Evolutionary conservation across 306 rosid genomes (phyloP).

Genomic region (Canavalia gladiata): DNA sequence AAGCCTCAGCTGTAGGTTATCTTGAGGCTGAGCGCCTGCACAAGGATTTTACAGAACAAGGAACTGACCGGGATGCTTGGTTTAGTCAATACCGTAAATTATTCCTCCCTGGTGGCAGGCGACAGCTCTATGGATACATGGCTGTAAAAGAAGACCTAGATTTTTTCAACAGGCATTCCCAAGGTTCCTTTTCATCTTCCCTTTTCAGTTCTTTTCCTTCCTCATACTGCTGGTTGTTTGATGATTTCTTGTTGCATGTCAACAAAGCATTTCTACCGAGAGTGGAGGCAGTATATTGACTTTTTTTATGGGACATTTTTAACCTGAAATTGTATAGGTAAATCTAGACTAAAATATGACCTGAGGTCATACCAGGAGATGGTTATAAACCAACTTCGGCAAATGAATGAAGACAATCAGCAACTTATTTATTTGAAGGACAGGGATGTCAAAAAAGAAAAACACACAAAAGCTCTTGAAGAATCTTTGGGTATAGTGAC

Average conservation of each 20-base stretch:
- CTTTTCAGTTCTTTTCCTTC: background rate
- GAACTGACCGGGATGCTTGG: constrained; percentile 75
- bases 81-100: constrained; percentile 45
- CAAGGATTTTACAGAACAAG: constrained; percentile 68
- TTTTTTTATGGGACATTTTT: background rate
- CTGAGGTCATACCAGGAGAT: constrained; percentile 74
- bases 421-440: constrained; percentile 55
- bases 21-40: constrained; percentile 77
- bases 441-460: constrained; percentile 55
- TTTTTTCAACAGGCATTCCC: constrained; percentile 66
- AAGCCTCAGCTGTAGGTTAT: constrained; percentile 81
- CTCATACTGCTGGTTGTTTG: background rate
- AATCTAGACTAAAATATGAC: constrained; percentile 71
- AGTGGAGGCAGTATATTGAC: background rate
- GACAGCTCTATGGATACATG: constrained; percentile 81
- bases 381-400: constrained; percentile 69
- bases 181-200: constrained; percentile 54
- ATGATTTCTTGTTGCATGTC: background rate
- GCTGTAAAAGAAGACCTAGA: constrained; percentile 72
- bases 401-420: constrained; percentile 81
- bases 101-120: constrained; percentile 65
- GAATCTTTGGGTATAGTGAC: constrained; percentile 53
- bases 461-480: constrained; percentile 55
- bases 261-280: background rate
- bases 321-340: constrained; percentile 55